Percentiles rank a stretch among this genome's conserved stretches.
Evolutionary conservation across 2,329 filamentous ascomycete genomes (phyloP).

Genomic region (Fusarium ambrosium): DNA sequence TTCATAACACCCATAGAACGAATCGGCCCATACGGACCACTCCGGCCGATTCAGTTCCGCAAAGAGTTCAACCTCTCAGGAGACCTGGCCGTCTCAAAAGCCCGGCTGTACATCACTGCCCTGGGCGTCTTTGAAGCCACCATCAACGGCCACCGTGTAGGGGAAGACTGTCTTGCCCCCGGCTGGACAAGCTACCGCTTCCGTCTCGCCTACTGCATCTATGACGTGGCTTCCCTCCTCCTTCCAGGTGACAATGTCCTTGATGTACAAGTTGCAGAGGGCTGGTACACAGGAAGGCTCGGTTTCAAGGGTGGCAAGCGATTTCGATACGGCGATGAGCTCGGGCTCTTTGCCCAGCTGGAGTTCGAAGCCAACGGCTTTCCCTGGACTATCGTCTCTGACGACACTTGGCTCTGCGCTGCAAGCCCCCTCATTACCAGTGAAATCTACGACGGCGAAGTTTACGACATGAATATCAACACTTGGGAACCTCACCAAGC

Average conservation of each 20-base stretch:
- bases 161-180: conserved; percentile 57
- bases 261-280: conserved; percentile 58
- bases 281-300: conserved; percentile 59
- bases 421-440: conserved; percentile 2
- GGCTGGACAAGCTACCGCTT: conserved; percentile 65
- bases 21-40: conserved; percentile 6
- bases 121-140: conserved; percentile 58
- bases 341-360: conserved; percentile 55
- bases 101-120: conserved; percentile 57
- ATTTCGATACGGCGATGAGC: conserved; percentile 49
- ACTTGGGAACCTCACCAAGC: conserved; percentile 9
- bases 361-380: conserved; percentile 55
- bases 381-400: conserved; percentile 50
- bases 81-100: neutral
- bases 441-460: conserved; percentile 58
- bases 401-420: conserved; percentile 51
- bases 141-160: conserved; percentile 58
- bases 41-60: conserved; percentile 9
- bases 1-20: conserved; percentile 7
- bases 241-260: conserved; percentile 44
- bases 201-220: conserved; percentile 62
- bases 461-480: conserved; percentile 55
- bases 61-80: conserved; percentile 3
- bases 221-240: conserved; percentile 60
- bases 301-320: conserved; percentile 39